Evolutionary conservation across 345 rosid species (phyloP).

Genomic region (Eucalyptus decipiens): DNA sequence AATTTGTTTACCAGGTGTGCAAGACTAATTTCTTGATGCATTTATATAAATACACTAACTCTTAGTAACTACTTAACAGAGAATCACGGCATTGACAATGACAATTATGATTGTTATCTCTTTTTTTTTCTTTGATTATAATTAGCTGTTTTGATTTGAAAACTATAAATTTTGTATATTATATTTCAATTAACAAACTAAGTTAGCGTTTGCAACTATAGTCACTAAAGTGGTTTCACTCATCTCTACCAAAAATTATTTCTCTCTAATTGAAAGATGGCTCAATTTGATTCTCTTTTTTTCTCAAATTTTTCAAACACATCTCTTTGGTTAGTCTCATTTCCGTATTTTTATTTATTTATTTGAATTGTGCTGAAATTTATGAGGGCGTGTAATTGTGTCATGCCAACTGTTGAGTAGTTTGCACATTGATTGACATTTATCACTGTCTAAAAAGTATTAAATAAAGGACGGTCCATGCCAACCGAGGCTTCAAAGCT

Average conservation of each 20-base stretch:
- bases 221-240: neutral
- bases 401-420: too few relatives aligned
- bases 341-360: neutral
- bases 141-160: neutral
- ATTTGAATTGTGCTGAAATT: neutral
- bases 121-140: neutral
- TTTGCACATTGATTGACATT: neutral
- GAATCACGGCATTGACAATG: neutral
- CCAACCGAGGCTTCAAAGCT: neutral
- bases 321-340: neutral
- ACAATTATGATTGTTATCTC: neutral
- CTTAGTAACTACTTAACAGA: neutral
- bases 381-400: neutral
- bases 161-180: neutral
- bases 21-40: neutral
- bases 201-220: neutral
- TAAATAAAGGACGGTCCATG: neutral
- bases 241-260: neutral
- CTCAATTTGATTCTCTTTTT: neutral
- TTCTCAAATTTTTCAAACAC: neutral
- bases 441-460: neutral
- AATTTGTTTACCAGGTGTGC: neutral
- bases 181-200: neutral
- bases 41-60: neutral
- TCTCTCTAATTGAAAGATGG: neutral